Base-by-base conservation (phyloP, 2,329 filamentous ascomycete genomes). In the Nemania sp. region DNA sequence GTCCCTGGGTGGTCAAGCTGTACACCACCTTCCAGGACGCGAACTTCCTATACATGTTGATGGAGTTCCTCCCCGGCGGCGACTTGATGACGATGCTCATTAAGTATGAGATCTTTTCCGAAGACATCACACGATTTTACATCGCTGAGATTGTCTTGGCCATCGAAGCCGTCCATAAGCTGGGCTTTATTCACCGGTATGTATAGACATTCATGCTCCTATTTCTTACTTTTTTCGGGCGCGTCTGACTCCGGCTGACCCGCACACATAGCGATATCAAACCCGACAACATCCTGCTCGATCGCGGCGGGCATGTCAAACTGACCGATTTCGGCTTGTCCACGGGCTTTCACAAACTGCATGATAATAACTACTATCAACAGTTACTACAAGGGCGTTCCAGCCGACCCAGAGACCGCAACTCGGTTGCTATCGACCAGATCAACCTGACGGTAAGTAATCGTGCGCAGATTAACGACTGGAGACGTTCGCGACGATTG, bases 41-140 rank as follows among this genome's bases (percentile, higher is more conserved):
- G 40, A 93, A 94, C 62, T 99, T 97, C 77, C 79, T 99, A 30
- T 99, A 99, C 78, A 94, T 99, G 87, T 80, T 99, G 57, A 99
- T 99, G 94, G 94, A 99, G 75, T 99, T 97, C 75, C 82, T 99
- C 72, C 94, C 94, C 6, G 94, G 94, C 73, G 94, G 94, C 73
- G 94, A 99, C 77, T 75, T 99, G 72, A 99, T 99, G 94, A 99
- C 94, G 3, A 99, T 99, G 94, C 80, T 99, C 64, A 99, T 99
- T 78, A 99, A 97, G 80, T 99, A 99, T 69, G 94, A 99, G 72
- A 97, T 99, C 72, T 99, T 99, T 73, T 96, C 91, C 0, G 93
- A 97, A 72, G 94, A 99, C 64, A 97, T 99, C 63, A 99, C 94
- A 24, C 86, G 94, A 15, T 99, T 99, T 75, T 99, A 99, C 75